Conservation (phyloP, 176 grass and related monocot genomes). For the Phoenix dactylifera region DNA sequence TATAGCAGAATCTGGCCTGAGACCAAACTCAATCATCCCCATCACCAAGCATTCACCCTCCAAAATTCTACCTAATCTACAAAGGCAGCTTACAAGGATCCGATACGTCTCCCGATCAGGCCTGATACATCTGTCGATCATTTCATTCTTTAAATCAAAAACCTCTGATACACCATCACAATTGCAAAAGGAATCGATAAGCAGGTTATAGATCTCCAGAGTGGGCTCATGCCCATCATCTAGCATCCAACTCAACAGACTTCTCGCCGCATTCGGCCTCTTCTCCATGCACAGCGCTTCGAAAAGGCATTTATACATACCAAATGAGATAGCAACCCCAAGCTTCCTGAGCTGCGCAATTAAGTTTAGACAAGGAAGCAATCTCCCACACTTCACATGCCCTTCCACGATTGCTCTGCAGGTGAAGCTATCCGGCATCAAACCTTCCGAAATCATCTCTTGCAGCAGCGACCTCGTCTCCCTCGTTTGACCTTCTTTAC, state of each 20-base stretch:
- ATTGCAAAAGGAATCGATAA: constrained; percentile 46
- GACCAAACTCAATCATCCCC: constrained; percentile 37
- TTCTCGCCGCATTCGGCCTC: constrained; percentile 53
- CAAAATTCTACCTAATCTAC: constrained; percentile 44
- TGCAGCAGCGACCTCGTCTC: constrained; percentile 55
- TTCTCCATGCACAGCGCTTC: constrained; percentile 43
- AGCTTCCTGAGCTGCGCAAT: constrained; percentile 43
- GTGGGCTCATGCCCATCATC: constrained; percentile 48
- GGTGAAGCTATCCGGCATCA: constrained; percentile 27
- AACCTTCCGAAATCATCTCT: constrained; percentile 48
- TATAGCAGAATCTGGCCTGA: constrained; percentile 33
- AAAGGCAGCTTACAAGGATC: constrained; percentile 45
- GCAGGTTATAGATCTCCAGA: constrained; percentile 53
- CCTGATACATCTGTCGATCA: constrained; percentile 34
- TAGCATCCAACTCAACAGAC: constrained; percentile 63
- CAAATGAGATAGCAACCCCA: constrained; percentile 34
- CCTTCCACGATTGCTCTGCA: constrained; percentile 36
- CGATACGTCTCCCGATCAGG: constrained; percentile 43
- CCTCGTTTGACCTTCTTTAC: constrained; percentile 37
- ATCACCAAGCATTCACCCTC: constrained; percentile 40
- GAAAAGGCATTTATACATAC: constrained; percentile 48
- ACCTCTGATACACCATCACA: constrained; percentile 46
- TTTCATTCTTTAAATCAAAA: constrained; percentile 57
- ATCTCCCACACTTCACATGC: constrained; percentile 44
- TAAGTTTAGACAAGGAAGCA: constrained; percentile 86